phyloP scores from a whole-genome alignment of 2,329 filamentous ascomycete genomes.

The Aureobasidium sp. region DNA sequence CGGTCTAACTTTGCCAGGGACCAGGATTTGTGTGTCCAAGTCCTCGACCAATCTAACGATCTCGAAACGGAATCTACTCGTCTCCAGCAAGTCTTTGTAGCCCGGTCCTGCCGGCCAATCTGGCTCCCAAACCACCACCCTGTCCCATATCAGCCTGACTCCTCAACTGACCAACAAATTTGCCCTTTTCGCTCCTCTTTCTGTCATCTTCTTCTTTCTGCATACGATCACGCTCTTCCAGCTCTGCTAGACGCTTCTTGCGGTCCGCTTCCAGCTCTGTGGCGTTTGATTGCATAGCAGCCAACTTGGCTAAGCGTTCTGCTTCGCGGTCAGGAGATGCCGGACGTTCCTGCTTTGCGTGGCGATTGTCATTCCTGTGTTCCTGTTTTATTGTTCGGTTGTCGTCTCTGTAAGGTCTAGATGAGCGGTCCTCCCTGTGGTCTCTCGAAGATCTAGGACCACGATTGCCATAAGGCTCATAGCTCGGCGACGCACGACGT shows the following conservation, averaged over 20 bases:
- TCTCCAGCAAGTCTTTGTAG: constrained; percentile 21
- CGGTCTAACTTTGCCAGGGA: too few species aligned
- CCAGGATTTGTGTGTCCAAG: too few species aligned
- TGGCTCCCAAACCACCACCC: constrained; percentile 18
- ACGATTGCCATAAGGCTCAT: constrained; percentile 17
- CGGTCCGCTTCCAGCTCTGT: constrained; percentile 76
- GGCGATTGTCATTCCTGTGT: constrained; percentile 1
- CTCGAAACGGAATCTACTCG: not conserved
- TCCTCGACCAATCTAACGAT: not conserved
- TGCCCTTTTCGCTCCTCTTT: constrained; percentile 38
- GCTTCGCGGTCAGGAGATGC: constrained; percentile 30
- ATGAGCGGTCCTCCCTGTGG: not conserved
- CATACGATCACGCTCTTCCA: constrained; percentile 71
- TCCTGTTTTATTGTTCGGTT: too few species aligned
- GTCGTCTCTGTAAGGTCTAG: not conserved
- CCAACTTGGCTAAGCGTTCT: constrained; percentile 40
- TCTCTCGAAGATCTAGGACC: not conserved
- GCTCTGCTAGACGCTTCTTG: constrained; percentile 69
- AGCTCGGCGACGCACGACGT: constrained; percentile 21
- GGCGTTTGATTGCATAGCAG: constrained; percentile 46
- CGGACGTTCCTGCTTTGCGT: not conserved
- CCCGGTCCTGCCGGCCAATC: constrained; percentile 23
- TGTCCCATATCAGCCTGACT: constrained; percentile 33
- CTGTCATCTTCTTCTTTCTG: constrained; percentile 72
- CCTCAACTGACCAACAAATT: constrained; percentile 39